Evolutionary conservation across 176 grass and related monocot genomes (phyloP).

Genomic region (Echinochloa phyllopogon): DNA sequence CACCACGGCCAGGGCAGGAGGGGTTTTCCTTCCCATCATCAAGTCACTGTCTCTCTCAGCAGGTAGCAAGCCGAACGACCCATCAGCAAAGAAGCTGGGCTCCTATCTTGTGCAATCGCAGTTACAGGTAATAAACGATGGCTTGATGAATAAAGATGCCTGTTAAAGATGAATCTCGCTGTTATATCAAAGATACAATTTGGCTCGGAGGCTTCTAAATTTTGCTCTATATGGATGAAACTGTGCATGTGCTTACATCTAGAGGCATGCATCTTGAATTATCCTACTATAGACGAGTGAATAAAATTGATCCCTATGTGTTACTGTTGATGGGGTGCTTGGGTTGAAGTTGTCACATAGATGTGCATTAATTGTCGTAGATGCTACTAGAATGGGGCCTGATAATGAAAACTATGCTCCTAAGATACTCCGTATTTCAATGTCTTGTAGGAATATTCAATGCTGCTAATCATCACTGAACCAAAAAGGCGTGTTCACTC

Average conservation of each 20-base stretch:
- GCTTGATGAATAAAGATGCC: not conserved
- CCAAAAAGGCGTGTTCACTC: not conserved
- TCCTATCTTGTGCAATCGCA: constrained; percentile 91
- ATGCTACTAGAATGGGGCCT: not conserved
- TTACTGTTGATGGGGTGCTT: too few species aligned
- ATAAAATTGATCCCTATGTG: not conserved
- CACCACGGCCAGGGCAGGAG: constrained; percentile 91
- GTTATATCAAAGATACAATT: constrained; percentile 5
- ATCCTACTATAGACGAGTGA: not conserved
- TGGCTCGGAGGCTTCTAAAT: not conserved
- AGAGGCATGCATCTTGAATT: not conserved
- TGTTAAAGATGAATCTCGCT: constrained; percentile 10
- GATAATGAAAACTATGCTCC: not conserved
- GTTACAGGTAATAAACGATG: constrained; percentile 65
- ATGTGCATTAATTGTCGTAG: too few species aligned
- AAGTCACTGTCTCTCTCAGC: constrained; percentile 84
- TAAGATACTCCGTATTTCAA: not conserved
- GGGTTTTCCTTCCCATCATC: constrained; percentile 89
- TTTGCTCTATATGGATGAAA: not conserved
- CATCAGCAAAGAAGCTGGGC: constrained; percentile 71
- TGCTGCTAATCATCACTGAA: not conserved
- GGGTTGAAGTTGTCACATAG: not conserved
- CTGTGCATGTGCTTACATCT: not conserved
- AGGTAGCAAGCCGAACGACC: constrained; percentile 76
- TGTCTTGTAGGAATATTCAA: not conserved